Base-by-base conservation (phyloP, 805 yeast species). In the Yarrowia porcina region DNA sequence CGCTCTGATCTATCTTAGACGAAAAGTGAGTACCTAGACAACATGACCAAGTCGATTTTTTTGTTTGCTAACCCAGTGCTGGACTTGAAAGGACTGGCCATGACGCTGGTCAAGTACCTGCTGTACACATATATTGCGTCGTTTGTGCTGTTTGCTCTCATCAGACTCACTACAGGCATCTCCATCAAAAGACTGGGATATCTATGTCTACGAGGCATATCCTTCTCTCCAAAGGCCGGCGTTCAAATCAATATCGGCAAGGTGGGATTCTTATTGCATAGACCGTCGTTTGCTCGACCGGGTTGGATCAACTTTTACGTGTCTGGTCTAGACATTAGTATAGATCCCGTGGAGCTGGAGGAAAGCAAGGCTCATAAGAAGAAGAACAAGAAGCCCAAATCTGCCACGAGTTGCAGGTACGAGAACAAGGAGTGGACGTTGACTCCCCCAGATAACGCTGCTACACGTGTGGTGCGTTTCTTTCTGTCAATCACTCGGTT, bases 161-260 rank as follows among this genome's bases (percentile, higher is more conserved):
- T 76, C 18, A 71, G 79, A 13, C 66, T 76, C 21, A 69, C 75
- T 65, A 75, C 79, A 2, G 80, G 80, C 28, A 66, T 76, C 47
- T 75, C 78, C 28, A 73, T 76, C 66, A 76, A 74, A 66, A 72
- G 80, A 17, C 69, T 77, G 15, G 80, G 80, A 39, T 76, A 76
- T 67, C 68, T 76, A 63, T 72, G 74, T 18, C 66, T 76, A n/a
- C 69, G 77, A 25, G 73, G 75, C 64, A 68, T 76, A 27, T 66
- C 74, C 1, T 69, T 72, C 44, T 66, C 73, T 8, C 74, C 76
- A 7, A 66, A 65, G 38, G 68, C 73, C 6, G 79, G 79, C 27
- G 57, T 75, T 18, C 71, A 70, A 30, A 65, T 77, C 45, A 70
- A 69, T 15, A 72, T 77, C 36, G 73, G 76, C 32, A 66, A 69